phyloP scores from a whole-genome alignment of 345 rosid genomes.

The Gossypium turneri region DNA sequence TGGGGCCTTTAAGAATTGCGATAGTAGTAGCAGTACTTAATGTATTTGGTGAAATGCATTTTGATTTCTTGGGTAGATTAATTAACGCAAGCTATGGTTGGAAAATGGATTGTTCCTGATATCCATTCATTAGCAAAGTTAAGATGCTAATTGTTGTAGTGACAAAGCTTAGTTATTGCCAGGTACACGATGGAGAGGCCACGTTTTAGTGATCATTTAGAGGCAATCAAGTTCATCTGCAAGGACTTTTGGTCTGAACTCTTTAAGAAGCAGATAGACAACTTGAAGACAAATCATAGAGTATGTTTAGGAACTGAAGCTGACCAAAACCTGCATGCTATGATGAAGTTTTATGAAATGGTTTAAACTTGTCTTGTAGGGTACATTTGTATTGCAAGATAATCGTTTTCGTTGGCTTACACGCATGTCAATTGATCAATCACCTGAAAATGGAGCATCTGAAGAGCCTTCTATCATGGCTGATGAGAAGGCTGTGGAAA shows the following conservation, averaged over 20 bases:
- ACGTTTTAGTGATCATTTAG: conserved; percentile 81
- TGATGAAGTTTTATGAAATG: neutral
- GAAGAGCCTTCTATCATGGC: conserved; percentile 49
- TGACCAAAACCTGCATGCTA: neutral
- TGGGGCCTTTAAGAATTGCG: neutral
- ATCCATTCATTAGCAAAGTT: neutral
- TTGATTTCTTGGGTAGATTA: neutral
- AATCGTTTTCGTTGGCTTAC: conserved; percentile 86
- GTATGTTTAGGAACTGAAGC: conserved; percentile 29
- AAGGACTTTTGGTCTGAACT: conserved; percentile 98
- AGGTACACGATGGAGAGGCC: conserved; percentile 97
- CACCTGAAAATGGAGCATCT: conserved; percentile 40
- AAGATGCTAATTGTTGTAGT: conserved; percentile 2
- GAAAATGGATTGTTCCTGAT: neutral
- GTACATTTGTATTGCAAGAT: conserved; percentile 98
- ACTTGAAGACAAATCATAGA: conserved; percentile 91
- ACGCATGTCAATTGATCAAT: conserved; percentile 59
- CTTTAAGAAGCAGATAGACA: conserved; percentile 98
- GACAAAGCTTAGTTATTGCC: conserved; percentile 4
- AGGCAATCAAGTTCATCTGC: conserved; percentile 97
- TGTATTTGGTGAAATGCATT: neutral
- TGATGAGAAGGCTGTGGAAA: conserved; percentile 67
- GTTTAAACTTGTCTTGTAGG: conserved; percentile 43
- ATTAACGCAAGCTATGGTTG: neutral
- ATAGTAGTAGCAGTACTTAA: neutral